phyloP scores from a whole-genome alignment of 768 basidiomycete species.

The Russula sp. region DNA sequence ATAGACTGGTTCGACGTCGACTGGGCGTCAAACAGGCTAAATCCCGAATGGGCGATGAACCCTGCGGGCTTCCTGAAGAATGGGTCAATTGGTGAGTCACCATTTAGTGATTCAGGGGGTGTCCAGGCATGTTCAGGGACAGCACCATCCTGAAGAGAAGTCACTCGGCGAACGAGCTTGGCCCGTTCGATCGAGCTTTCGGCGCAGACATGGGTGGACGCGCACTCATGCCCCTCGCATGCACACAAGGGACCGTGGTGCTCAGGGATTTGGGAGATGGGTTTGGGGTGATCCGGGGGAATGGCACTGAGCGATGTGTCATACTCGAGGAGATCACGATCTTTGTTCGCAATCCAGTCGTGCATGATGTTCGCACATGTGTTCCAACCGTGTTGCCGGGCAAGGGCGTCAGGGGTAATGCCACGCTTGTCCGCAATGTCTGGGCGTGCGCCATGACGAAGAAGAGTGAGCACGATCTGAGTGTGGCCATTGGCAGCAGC shows the following conservation, averaged over 20 bases:
- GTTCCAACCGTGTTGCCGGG: conserved; percentile 70
- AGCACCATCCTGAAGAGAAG: conserved; percentile 6
- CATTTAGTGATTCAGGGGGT: conserved; percentile 4
- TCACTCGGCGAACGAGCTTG: conserved; percentile 34
- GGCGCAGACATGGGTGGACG: conserved; percentile 42
- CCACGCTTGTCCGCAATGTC: conserved; percentile 87
- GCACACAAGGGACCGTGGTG: conserved; percentile 14
- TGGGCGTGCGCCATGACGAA: conserved; percentile 78
- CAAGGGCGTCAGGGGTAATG: conserved; percentile 77
- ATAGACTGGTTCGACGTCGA: conserved; percentile 53
- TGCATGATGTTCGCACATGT: conserved; percentile 68
- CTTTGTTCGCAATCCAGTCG: conserved; percentile 59
- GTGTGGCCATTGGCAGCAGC: conserved; percentile 93
- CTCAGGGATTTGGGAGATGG: conserved; percentile 32
- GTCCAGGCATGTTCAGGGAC: conserved; percentile 3
- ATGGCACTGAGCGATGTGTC: conserved; percentile 20
- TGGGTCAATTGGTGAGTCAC: no score
- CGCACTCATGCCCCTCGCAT: conserved; percentile 10
- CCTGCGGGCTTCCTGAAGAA: no score
- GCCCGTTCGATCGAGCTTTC: conserved; percentile 64
- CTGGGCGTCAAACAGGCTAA: conserved; percentile 29
- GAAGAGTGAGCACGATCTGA: conserved; percentile 65
- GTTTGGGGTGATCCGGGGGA: conserved; percentile 26
- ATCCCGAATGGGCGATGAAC: no score
- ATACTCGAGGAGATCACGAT: conserved; percentile 52